Evolutionary conservation across 192 early-diverging fungal species (phyloP), one percentile per base, ranked within the genome.

Genomic region (Podila epicladia): DNA sequence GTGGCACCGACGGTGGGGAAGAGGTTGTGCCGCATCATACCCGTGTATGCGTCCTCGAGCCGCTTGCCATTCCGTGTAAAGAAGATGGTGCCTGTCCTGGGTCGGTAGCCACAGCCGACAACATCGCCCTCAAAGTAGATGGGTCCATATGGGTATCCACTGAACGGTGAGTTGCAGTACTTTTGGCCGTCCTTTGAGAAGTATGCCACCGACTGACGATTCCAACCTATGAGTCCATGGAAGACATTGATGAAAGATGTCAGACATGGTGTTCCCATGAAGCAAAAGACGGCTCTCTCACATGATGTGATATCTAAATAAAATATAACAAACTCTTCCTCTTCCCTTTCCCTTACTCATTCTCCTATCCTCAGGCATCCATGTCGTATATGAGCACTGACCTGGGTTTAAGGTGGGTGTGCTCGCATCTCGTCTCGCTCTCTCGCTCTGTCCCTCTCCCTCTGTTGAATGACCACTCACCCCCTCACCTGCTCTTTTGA

Each of bases 51-150:
- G 60, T 92, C 90, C 62, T 92, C 89, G 67, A 90, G 76, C 38
- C 90, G 87, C 38, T 91, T 91, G 41, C 92, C 93, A 67, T 94
- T 94, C 50, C 93, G 86, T 24, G 93, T 93, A 58, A 94, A 94
- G 74, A 92, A 94, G 22, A 94, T 84, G 4, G 90, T 89, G 64
- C 93, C 93, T 63, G 89, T 91, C 65, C 90, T 84, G 69, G 91
- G 93, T 62, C 92, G 88, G 77, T 92, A 94, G 28, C 92, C 93
- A 45, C 93, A 88, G 20, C 93, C 93, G 48, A 94, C 84, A 4
- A 94, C 90, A 82, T 94, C 93, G 29, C 93, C 93, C 45, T 91
- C 89, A 57, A 88, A 87, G 73, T 89, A 92, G 35, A 83, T 83
- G 28, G 90, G 86, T 59, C 91, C 91, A 79, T 92, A 89, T 19